These are phyloP conservation scores for Boletus insuetus DNA, from an alignment of 768 basidiomycete genomes.

Conservation along the genomic window DNA sequence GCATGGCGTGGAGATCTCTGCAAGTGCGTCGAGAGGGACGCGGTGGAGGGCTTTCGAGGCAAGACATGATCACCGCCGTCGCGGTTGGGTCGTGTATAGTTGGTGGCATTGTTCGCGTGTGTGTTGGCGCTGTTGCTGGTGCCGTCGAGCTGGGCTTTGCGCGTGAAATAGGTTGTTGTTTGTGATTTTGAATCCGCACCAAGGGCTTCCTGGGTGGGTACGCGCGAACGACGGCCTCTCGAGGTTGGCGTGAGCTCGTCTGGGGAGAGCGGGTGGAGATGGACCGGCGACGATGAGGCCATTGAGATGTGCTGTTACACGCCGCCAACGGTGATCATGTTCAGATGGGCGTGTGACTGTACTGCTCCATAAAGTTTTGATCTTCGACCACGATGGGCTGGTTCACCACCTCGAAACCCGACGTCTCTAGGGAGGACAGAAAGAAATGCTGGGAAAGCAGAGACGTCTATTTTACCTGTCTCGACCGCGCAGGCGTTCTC, in stretches of 20 bases:
- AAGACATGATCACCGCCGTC: slow-evolving; percentile 4
- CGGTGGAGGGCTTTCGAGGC: slow-evolving; percentile 32
- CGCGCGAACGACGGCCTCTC: slow-evolving; percentile 48
- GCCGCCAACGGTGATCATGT: slow-evolving; percentile 5
- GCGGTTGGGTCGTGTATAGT: neutral
- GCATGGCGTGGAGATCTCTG: slow-evolving; percentile 29
- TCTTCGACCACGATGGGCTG: slow-evolving; percentile 23
- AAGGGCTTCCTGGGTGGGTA: slow-evolving; percentile 29
- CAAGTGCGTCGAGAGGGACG: slow-evolving; percentile 41
- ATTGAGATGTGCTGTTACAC: slow-evolving; percentile 9
- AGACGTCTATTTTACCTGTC: slow-evolving; percentile 82
- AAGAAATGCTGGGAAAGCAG: slow-evolving; percentile 82
- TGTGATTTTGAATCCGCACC: slow-evolving; percentile 30
- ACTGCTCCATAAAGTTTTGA: slow-evolving; percentile 5
- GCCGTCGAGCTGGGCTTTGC: slow-evolving; percentile 60
- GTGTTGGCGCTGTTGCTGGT: neutral
- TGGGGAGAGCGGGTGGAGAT: slow-evolving; percentile 69
- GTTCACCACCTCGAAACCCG: slow-evolving; percentile 38
- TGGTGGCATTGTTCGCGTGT: neutral
- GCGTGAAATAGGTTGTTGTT: slow-evolving; percentile 53
- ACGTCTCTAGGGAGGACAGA: slow-evolving; percentile 61
- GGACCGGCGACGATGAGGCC: slow-evolving; percentile 44
- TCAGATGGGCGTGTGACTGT: slow-evolving; percentile 11
- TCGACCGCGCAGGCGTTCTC: slow-evolving; percentile 65
- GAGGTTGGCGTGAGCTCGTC: slow-evolving; percentile 44